These are phyloP conservation scores for Yarrowia osloensis DNA, from an alignment of 805 yeast genomes.

Conservation along the genomic window DNA sequence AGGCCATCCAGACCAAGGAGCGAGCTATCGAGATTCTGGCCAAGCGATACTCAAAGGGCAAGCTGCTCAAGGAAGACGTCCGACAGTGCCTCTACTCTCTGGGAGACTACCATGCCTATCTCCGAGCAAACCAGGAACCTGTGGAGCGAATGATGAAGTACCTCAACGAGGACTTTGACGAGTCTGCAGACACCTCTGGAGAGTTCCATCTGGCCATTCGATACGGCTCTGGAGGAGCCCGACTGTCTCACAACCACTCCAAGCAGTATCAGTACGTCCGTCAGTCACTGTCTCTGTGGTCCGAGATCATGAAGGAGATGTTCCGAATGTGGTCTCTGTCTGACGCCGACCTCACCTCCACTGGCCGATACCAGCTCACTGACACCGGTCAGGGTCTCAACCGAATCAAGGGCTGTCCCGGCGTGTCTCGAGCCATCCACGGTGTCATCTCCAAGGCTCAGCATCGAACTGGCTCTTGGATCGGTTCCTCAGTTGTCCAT, in stretches of 20 bases:
- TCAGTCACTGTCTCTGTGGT: slow-evolving; percentile 76
- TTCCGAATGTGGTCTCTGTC: slow-evolving; percentile 75
- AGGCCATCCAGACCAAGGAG: slow-evolving; percentile 66
- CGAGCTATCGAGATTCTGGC: slow-evolving; percentile 65
- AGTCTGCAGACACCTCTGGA: slow-evolving; percentile 40
- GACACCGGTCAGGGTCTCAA: slow-evolving; percentile 84
- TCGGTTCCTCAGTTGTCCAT: slow-evolving; percentile 79
- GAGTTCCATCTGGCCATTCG: slow-evolving; percentile 59
- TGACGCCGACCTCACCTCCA: slow-evolving; percentile 65
- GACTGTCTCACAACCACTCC: slow-evolving; percentile 70
- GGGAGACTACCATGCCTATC: slow-evolving; percentile 75
- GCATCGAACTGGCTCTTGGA: slow-evolving; percentile 64
- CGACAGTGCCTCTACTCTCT: slow-evolving; percentile 72
- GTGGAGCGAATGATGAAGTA: slow-evolving; percentile 62
- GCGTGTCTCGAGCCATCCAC: slow-evolving; percentile 69
- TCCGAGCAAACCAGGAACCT: slow-evolving; percentile 68
- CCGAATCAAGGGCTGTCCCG: slow-evolving; percentile 73
- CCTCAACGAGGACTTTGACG: slow-evolving; percentile 51
- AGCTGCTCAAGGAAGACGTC: slow-evolving; percentile 58
- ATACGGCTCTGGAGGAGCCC: slow-evolving; percentile 66
- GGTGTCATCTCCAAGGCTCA: slow-evolving; percentile 67
- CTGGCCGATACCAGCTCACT: slow-evolving; percentile 54
- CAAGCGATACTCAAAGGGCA: slow-evolving; percentile 45
- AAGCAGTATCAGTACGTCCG: slow-evolving; percentile 74
- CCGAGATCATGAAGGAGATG: slow-evolving; percentile 75